phyloP scores from a whole-genome alignment of 345 rosid genomes.

The Orychophragmus violaceus region DNA sequence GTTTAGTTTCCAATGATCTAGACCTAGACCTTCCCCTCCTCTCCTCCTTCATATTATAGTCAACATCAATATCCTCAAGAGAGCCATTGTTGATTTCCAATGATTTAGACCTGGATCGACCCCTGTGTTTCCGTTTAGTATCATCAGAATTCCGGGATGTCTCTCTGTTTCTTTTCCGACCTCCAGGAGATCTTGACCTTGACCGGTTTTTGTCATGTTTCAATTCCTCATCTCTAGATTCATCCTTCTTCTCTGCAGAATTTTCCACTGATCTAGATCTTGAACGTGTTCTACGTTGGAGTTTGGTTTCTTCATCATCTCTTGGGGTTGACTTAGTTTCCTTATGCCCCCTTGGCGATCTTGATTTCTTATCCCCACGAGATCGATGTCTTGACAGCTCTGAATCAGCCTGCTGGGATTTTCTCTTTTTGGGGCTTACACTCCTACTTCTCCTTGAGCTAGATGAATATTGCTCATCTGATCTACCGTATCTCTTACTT shows the following conservation, averaged over 20 bases:
- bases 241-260: constrained; percentile 35
- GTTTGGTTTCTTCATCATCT: constrained; percentile 42
- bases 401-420: constrained; percentile 44
- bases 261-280: constrained; percentile 56
- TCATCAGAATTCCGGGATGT: constrained; percentile 40
- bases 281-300: constrained; percentile 40
- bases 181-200: constrained; percentile 57
- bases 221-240: constrained; percentile 36
- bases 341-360: constrained; percentile 56
- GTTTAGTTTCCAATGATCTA: constrained; percentile 43
- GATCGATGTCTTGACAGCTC: constrained; percentile 51
- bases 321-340: constrained; percentile 49
- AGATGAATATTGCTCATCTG: constrained; percentile 47
- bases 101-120: constrained; percentile 54
- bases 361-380: constrained; percentile 40
- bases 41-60: constrained; percentile 34
- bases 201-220: constrained; percentile 40
- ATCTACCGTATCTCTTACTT: constrained; percentile 55
- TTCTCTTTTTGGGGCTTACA: constrained; percentile 56
- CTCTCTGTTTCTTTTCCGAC: constrained; percentile 31
- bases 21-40: constrained; percentile 53
- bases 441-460: constrained; percentile 71
- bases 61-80: constrained; percentile 37
- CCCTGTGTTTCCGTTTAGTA: constrained; percentile 40
- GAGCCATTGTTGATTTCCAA: constrained; percentile 31